phyloP scores from a whole-genome alignment of 805 yeast species.

The Hanseniaspora singularis region DNA sequence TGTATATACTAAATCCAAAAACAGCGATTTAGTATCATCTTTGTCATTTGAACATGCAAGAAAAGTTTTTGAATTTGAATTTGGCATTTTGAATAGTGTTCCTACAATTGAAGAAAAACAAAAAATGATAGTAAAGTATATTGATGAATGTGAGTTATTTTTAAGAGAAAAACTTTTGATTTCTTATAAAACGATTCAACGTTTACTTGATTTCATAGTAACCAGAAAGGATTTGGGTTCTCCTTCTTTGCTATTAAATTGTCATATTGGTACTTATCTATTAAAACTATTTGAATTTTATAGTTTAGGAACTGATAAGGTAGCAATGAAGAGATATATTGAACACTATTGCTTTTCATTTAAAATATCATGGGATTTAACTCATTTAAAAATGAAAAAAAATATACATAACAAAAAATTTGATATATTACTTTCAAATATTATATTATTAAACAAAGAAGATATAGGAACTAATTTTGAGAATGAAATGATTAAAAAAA shows the following conservation, averaged over 20 bases:
- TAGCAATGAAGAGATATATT: conserved; percentile 4
- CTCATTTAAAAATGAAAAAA: not conserved
- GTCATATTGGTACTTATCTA: conserved; percentile 5
- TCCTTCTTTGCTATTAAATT: not conserved
- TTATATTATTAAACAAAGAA: not conserved
- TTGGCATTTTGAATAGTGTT: not conserved
- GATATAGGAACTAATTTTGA: not conserved
- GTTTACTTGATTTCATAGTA: not conserved
- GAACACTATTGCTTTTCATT: conserved; percentile 6
- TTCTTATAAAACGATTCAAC: not conserved
- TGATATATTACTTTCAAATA: not conserved
- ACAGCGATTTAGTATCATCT: not conserved
- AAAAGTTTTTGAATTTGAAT: not conserved
- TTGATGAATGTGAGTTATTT: not conserved
- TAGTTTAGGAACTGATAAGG: conserved; percentile 1
- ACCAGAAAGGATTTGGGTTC: not conserved
- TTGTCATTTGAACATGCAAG: not conserved
- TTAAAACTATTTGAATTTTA: conserved; percentile 6
- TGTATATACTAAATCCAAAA: not conserved
- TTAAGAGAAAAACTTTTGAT: not conserved
- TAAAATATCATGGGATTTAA: conserved; percentile 9
- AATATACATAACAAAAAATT: not conserved
- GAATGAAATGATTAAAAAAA: not conserved
- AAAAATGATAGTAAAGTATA: conserved; percentile 1
- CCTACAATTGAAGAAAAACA: conserved; percentile 7